Evolutionary conservation across 192 early-diverging fungal species (phyloP), one percentile per base, ranked within the genome.

Genomic region (Lobulomyces angularis): DNA sequence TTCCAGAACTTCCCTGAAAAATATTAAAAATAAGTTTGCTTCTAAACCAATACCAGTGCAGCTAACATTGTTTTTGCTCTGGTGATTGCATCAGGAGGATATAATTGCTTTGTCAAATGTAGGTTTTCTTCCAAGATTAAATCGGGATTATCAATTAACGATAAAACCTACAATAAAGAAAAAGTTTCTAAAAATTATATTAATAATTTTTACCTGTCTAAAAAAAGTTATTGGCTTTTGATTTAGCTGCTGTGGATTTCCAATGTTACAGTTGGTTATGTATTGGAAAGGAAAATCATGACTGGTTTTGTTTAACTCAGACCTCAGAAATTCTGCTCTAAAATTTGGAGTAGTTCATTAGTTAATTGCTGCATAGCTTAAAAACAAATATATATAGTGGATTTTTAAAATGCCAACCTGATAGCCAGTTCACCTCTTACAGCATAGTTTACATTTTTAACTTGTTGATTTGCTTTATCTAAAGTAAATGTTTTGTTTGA

Each of bases 151-250:
- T 94, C 88, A 33, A 77, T 70, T 36, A 98, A 62, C 16, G 90
- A 80, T 27, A 81, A 69, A 14, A 94, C 88, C 79, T 82, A 64
- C 11, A 25, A 6, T 18, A 43, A 8, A 28, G 50, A 3, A 12
- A 9, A 51, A 45, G 38, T 20, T 25, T 19, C 12, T 48, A 40
- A 36, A 21, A 14, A 23, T 37, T 26, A 3, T 22, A 36, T 31
- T 27, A 37, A 11, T 26, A 30, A 32, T 18, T 8, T 3, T n/a
- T 58, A 83, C 83, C 65, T 97, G 94, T 33, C 94, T 82, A 71
- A 92, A 81, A 45, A 98, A 98, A 12, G 91, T 94, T 56, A 95
- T 84, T 16, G 91, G 91, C 53, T 79, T 73, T 65, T 93, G 86
- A 27, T 54, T 59, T 11, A 91, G 72, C 64, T 86, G 84, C 65